Base-by-base conservation (phyloP, 371 early-diverging fungal species). In the Amoeboradix gromovi region DNA sequence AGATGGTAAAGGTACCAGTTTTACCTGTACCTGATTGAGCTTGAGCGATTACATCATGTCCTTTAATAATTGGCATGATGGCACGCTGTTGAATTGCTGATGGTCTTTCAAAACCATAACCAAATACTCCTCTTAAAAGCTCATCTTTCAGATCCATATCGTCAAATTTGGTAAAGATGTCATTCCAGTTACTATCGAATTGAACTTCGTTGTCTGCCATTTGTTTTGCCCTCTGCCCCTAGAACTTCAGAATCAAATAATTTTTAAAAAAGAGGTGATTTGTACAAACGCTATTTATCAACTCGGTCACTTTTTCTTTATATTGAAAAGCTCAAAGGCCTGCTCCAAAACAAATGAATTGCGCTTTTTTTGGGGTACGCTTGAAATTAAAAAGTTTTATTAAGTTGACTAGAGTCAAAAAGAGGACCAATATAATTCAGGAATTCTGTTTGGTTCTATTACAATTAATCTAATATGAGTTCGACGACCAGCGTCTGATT, bases 1-100 rank as follows among this genome's bases (percentile, higher is more conserved):
- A 92, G 74, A 99, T 96, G 31, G 93, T 89, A 81, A 99, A 98
- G 16, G 99, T 98, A 30, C 98, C 99, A 0, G 99, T 98, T 83
- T 99, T 99, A 81, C 99, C 99, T 73, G 99, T 98, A 79, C 99
- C 99, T 70, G 98, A 95, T 81, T 98, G 98, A 31, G 98, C 98
- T 81, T 98, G 98, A 67, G 97, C 96, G 76, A 95, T 94, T 69
- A 97, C 94, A 80, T 98, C 96, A 71, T 86, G 85, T 66, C 90
- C 92, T 73, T 83, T 85, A 70, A 91, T 82, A 73, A 98, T 88
- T 70, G 94, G 93, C 70, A 84, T 78, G 75, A 98, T 98, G 31
- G 97, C 96, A 75, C 93, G 83, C 74, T 93, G 91, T 80, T 98
- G 98, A 76, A 98, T 96, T 69, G 94, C 90, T 28, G 94, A 94